phyloP scores from a whole-genome alignment of 441 rosid genomes.

The Gossypium aridum region DNA sequence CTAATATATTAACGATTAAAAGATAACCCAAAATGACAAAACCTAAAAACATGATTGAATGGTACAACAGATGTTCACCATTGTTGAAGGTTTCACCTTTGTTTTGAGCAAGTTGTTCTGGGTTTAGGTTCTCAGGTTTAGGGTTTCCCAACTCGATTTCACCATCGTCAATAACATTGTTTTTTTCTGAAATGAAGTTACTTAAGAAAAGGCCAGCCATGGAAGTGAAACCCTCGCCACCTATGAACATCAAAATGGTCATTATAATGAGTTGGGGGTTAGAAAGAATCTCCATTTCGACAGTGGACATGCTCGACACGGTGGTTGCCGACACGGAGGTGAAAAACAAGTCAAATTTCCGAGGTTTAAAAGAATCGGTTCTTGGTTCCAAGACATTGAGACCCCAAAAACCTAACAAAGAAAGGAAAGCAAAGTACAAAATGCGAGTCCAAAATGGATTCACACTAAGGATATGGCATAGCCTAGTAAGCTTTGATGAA shows the following conservation, averaged over 20 bases:
- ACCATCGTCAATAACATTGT: no score
- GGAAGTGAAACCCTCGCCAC: conserved; percentile 48
- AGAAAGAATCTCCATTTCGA: conserved; percentile 71
- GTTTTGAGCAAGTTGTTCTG: no score
- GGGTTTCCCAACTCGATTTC: no score
- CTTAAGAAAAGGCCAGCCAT: conserved; percentile 21
- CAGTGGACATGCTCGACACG: conserved; percentile 60
- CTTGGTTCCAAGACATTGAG: conserved; percentile 30
- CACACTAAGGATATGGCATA: neutral
- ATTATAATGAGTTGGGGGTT: conserved; percentile 45
- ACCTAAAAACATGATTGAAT: conserved; percentile 22
- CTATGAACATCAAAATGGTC: conserved; percentile 46
- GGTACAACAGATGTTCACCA: neutral
- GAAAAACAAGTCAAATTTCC: conserved; percentile 49
- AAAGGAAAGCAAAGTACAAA: conserved; percentile 23
- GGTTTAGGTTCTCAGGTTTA: no score
- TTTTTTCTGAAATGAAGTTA: neutral
- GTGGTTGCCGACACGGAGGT: conserved; percentile 66
- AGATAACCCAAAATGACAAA: conserved; percentile 35
- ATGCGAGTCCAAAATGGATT: conserved; percentile 26
- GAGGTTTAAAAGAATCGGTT: conserved; percentile 16
- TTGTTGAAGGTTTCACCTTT: no score
- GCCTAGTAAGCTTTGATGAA: neutral
- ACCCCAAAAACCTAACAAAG: conserved; percentile 30
- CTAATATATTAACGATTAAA: conserved; percentile 21